These are phyloP conservation scores for Amphicarpaea edgeworthii DNA, from an alignment of 306 rosid genomes.

Conservation along the genomic window DNA sequence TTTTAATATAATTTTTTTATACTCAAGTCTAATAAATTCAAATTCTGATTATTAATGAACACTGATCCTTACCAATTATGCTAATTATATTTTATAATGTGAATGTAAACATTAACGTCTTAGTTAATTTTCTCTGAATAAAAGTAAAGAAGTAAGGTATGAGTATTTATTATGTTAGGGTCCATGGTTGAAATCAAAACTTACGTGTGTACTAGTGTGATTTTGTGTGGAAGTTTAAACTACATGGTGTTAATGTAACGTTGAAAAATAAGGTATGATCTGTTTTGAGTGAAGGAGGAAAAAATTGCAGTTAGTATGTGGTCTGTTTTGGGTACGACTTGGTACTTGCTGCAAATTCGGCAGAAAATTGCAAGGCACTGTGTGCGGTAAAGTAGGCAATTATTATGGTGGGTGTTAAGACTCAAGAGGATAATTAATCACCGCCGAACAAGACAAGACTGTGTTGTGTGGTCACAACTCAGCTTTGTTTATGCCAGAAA, in stretches of 20 bases:
- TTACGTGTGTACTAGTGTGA: neutral
- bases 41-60: too few relatives aligned
- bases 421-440: constrained; percentile 20
- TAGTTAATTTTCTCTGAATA: too few relatives aligned
- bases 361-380: constrained; percentile 29
- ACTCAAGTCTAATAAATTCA: too few relatives aligned
- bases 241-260: neutral
- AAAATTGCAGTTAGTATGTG: constrained; percentile 5
- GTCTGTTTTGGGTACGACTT: neutral
- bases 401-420: constrained; percentile 23
- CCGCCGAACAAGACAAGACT: neutral
- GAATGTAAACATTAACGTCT: too few relatives aligned
- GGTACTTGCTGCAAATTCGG: constrained; percentile 8
- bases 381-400: constrained; percentile 25
- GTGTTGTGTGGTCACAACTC: neutral
- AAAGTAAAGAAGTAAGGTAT: too few relatives aligned
- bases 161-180: neutral
- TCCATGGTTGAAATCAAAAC: neutral
- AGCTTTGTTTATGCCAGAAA: neutral
- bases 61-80: too few relatives aligned
- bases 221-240: neutral
- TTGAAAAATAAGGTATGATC: neutral
- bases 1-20: too few relatives aligned
- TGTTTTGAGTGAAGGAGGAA: neutral
- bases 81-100: too few relatives aligned